These are phyloP conservation scores for Nothophytophthora sp. DNA, from an alignment of 352 stramenopile genomes.

Conservation along the genomic window DNA sequence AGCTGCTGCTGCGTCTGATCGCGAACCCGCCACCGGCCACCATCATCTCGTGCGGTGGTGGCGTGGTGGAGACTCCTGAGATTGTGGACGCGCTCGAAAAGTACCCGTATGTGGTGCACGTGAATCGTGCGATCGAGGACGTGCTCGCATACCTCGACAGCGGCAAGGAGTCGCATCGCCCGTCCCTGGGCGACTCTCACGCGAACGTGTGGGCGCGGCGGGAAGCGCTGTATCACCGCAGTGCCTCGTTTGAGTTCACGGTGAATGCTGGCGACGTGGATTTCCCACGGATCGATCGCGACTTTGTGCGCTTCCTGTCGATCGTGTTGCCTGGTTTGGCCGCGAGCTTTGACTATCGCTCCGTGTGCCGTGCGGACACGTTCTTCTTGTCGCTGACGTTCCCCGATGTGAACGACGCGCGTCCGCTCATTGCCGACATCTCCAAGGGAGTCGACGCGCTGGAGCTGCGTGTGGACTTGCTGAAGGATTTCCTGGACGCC, in stretches of 20 bases:
- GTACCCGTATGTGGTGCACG: slow-evolving; percentile 73
- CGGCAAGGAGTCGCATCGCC: slow-evolving; percentile 45
- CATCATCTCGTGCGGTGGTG: slow-evolving; percentile 84
- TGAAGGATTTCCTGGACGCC: slow-evolving; percentile 57
- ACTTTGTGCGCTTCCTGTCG: slow-evolving; percentile 74
- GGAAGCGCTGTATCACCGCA: slow-evolving; percentile 54
- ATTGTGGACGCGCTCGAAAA: slow-evolving; percentile 60
- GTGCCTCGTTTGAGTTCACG: slow-evolving; percentile 58
- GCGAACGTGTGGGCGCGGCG: slow-evolving; percentile 60
- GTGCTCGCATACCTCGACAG: slow-evolving; percentile 63
- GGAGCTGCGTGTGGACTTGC: slow-evolving; percentile 96
- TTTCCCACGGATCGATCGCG: slow-evolving; percentile 53
- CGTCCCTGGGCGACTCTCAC: slow-evolving; percentile 63
- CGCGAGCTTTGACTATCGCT: slow-evolving; percentile 52
- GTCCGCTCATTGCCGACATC: slow-evolving; percentile 49
- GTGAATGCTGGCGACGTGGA: slow-evolving; percentile 63
- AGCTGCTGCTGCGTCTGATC: slow-evolving; percentile 61
- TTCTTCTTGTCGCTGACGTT: slow-evolving; percentile 87
- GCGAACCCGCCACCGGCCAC: slow-evolving; percentile 56
- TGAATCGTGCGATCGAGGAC: slow-evolving; percentile 72
- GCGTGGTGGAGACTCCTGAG: slow-evolving; percentile 75
- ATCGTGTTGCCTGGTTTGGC: slow-evolving; percentile 52
- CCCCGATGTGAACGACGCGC: slow-evolving; percentile 51
- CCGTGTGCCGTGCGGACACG: slow-evolving; percentile 50
- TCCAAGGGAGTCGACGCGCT: slow-evolving; percentile 92